Base-by-base conservation (phyloP, 768 basidiomycete genomes). In the Lactarius akahatsu region DNA sequence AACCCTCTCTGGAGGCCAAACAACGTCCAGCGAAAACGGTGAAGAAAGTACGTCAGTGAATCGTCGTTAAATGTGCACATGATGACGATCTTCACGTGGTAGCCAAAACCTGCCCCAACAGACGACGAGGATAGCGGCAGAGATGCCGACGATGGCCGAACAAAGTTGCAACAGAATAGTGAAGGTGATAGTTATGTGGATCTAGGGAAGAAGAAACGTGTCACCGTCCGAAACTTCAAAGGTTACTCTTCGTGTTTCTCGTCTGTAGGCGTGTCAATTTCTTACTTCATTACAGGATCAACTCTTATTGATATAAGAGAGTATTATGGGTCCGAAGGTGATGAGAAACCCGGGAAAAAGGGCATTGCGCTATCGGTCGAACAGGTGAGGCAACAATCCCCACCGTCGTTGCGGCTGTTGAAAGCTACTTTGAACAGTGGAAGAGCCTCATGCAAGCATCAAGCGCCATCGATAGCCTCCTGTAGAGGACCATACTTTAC, bases 291-390 rank as follows among this genome's bases (percentile, higher is more conserved):
- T 11, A 63, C 59, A 81, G 88, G 87, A 9, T 79, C 76, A 1
- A 72, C 81, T 3, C 77, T 85, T 52, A 74, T 92, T 30, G 89
- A 92, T 71, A 90, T 93, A 61, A 85, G 91, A 47, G 90, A 93
- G 73, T 93, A 82, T 71, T 94, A 89, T 62, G 80, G 71, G 10
- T 71, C 76, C 11, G 77, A 82, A 1, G 75, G 74, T 0, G 85
- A 86, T 6, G 81, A 84, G 69, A 91, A 88, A 68, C 91, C 92
- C 0, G 90, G 90, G 0, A 93, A 91, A 76, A 94, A 92, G 71
- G 92, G 91, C 10, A 89, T 93, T 60, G 82, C 88, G 0, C 78
- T 94, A 32, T 74, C 78, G 16, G 57, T 77, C 3, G 90, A 92
- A 23, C 90, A 91, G 81, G 88, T 88, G 68, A 56, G 58, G 18